These are phyloP conservation scores for Letharia columbiana DNA, from an alignment of 495 filamentous ascomycete genomes.

Conservation along the genomic window DNA sequence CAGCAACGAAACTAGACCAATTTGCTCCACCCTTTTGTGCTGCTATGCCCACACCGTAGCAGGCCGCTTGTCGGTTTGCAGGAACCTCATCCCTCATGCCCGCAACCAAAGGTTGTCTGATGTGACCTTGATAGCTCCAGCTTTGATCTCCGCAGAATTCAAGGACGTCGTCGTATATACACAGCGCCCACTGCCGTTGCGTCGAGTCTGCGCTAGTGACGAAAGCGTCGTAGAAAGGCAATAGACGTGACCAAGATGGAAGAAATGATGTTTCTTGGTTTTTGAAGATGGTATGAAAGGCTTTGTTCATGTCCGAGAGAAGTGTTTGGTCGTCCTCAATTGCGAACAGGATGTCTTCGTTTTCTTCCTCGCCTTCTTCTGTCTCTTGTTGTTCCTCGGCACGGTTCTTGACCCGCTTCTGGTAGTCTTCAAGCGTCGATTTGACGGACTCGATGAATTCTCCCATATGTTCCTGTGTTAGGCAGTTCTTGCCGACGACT, in stretches of 20 bases:
- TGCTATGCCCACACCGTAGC: constrained; percentile 92
- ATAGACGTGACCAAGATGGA: constrained; percentile 73
- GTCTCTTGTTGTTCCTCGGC: constrained; percentile 64
- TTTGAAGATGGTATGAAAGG: constrained; percentile 98
- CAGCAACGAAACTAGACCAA: constrained; percentile 77
- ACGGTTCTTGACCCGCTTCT: constrained; percentile 69
- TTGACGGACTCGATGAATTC: constrained; percentile 78
- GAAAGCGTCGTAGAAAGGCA: constrained; percentile 76
- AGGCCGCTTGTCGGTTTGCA: constrained; percentile 92
- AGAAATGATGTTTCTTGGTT: constrained; percentile 81
- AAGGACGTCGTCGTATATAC: constrained; percentile 96
- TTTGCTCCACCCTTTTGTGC: constrained; percentile 81
- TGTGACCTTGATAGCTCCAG: constrained; percentile 72
- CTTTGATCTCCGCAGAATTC: constrained; percentile 88
- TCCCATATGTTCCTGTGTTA: constrained; percentile 68
- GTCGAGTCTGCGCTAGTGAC: constrained; percentile 77
- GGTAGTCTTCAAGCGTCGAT: constrained; percentile 84
- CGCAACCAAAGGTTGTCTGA: constrained; percentile 72
- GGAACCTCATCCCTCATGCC: constrained; percentile 77
- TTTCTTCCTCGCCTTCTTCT: constrained; percentile 78
- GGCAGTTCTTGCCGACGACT: constrained; percentile 75
- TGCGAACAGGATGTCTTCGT: constrained; percentile 72
- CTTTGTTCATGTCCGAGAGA: constrained; percentile 99
- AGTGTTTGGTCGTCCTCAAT: constrained; percentile 97
- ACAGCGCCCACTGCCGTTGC: constrained; percentile 95